A percentile compares a stretch with the other conserved stretches of the same genome.
phyloP scores from a whole-genome alignment of 1,284 basidiomycete species.

The Irpex lacteus region DNA sequence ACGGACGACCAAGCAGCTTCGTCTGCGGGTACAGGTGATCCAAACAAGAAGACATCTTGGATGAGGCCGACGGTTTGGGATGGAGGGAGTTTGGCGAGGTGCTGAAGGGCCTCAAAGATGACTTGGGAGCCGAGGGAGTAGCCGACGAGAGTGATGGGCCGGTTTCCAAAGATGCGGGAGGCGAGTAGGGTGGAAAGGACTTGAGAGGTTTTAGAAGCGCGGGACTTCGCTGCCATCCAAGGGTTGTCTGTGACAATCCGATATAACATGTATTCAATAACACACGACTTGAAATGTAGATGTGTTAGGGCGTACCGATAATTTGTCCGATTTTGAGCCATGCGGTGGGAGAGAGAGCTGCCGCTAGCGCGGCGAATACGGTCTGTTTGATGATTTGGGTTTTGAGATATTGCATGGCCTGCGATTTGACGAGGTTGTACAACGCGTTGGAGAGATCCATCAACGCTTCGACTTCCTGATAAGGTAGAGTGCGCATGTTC shows the following conservation, averaged over 20 bases:
- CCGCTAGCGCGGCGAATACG: constrained; percentile 47
- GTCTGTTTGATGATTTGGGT: constrained; percentile 49
- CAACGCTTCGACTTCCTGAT: constrained; percentile 54
- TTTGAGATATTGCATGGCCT: constrained; percentile 50
- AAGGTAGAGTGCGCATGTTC: neutral
- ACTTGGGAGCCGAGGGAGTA: constrained; percentile 57
- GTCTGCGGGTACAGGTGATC: constrained; percentile 62
- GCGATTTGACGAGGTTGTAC: constrained; percentile 40
- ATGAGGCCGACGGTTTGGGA: constrained; percentile 51
- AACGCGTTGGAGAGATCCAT: constrained; percentile 49
- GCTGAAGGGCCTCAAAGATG: constrained; percentile 47
- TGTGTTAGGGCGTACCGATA: constrained; percentile 37
- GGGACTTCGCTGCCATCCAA: constrained; percentile 54
- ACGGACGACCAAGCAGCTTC: constrained; percentile 58
- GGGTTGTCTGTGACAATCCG: constrained; percentile 44
- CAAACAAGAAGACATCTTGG: constrained; percentile 76
- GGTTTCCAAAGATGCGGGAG: constrained; percentile 51
- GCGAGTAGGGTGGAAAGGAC: constrained; percentile 53
- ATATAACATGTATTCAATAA: neutral
- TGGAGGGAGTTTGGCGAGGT: constrained; percentile 38
- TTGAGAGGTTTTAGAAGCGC: constrained; percentile 52
- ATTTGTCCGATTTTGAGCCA: constrained; percentile 53
- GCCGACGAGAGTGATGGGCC: constrained; percentile 54
- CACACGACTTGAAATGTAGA: neutral
- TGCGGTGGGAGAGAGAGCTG: constrained; percentile 49